Evolutionary conservation across 441 rosid genomes (phyloP), one percentile per base, ranked within the genome.

Genomic region (Biscutella laevigata): DNA sequence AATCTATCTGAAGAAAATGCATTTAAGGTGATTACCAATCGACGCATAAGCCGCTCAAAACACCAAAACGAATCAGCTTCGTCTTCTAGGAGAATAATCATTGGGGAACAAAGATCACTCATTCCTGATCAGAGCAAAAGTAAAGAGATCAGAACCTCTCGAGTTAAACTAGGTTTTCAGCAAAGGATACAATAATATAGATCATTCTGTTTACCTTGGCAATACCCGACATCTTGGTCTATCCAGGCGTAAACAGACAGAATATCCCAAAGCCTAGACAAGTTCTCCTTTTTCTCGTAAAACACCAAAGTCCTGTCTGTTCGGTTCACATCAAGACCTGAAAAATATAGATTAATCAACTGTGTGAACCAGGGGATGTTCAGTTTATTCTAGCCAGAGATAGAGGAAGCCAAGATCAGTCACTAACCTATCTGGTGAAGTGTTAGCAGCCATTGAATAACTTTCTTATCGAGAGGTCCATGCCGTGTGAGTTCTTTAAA

Each of bases 21-120:
- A 29, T 19, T 43, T 41, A 41, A 48, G 24, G 42, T 38, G 30
- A 41, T 53, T 80, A 88, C 98, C 95, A 92, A 71, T 82, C 95
- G 76, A 47, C 91, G 88, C 98, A 88, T 92, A 74, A 91, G 63
- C 53, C 91, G 87, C 64, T 91, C 96, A 51, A 91, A 91, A 75
- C 95, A 88, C 95, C 95, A 88, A 78, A 91, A 91, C 1, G 98
- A 77, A 73, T 88, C 96, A 46, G 94, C 91, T 74, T 88, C 98
- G 40, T 88, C 73, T 15, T 83, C 81, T 20, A 88, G 88, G 74
- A 91, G 94, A 24, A 91, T 77, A 72, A 88, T 86, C 96, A 91
- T 91, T 28, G 98, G 96, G 53, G 98, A 91, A 71, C 98, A 91
- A 50, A 88, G 86, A 66, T 91, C 98, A 39, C 96, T 91, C 96